Conservation (phyloP, 352 stramenopile species). For the Thalassiosira livingstoniorum region DNA sequence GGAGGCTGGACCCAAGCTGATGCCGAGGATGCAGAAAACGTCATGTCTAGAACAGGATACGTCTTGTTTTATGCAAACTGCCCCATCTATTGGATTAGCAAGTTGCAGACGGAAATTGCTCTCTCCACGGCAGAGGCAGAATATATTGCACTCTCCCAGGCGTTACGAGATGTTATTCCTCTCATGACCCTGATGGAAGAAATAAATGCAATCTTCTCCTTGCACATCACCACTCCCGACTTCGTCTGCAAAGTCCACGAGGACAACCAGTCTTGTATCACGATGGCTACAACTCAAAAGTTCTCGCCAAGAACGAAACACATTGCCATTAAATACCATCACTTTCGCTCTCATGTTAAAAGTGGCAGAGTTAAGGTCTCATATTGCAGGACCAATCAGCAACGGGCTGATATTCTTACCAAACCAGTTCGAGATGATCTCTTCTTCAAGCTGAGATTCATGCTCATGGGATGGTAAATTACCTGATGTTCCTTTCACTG, state of each 20-base stretch:
- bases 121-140: constrained; percentile 35
- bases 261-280: constrained; percentile 46
- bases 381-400: neutral
- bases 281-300: neutral
- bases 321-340: constrained; percentile 15
- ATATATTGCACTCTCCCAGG: constrained; percentile 44
- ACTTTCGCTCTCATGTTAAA: neutral
- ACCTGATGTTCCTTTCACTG: neutral
- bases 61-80: constrained; percentile 1
- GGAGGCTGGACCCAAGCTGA: neutral
- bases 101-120: constrained; percentile 12
- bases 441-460: neutral
- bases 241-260: constrained; percentile 23
- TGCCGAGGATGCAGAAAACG: neutral
- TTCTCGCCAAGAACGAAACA: neutral
- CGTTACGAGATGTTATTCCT: neutral
- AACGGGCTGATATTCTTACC: constrained; percentile 34
- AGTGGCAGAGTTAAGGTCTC: neutral
- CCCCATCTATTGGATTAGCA: constrained; percentile 30
- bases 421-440: constrained; percentile 20
- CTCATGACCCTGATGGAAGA: constrained; percentile 11
- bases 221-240: neutral
- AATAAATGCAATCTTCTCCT: neutral
- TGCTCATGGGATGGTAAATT: neutral
- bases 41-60: constrained; percentile 1